Evolutionary conservation across 495 filamentous ascomycete species (phyloP).

Genomic region (Penicillium flavigenum): DNA sequence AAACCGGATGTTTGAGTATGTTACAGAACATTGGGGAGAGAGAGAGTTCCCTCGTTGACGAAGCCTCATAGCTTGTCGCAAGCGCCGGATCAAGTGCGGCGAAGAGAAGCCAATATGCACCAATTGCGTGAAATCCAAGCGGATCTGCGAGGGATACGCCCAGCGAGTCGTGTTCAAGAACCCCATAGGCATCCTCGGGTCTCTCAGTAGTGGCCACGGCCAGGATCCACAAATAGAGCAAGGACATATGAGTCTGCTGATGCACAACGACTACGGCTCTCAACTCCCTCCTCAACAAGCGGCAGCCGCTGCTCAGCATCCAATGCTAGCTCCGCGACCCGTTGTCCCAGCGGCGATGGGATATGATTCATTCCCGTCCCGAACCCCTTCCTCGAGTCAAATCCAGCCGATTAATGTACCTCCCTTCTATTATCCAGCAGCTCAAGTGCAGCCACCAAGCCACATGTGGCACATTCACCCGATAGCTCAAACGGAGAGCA

Average conservation of each 20-base stretch:
- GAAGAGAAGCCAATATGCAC: conserved; percentile 89
- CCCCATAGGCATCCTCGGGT: conserved; percentile 62
- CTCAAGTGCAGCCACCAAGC: conserved; percentile 9
- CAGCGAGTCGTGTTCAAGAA: conserved; percentile 92
- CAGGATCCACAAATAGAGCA: conserved; percentile 26
- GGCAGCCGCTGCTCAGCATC: conserved; percentile 35
- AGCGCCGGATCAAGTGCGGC: conserved; percentile 94
- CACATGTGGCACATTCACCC: conserved; percentile 14
- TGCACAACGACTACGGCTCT: conserved; percentile 24
- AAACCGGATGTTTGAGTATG: conserved; percentile 94
- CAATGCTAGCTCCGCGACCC: conserved; percentile 38
- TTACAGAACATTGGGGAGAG: conserved; percentile 17
- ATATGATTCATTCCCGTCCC: conserved; percentile 13
- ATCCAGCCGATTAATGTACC: conserved; percentile 5
- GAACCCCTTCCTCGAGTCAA: neutral
- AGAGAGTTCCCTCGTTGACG: conserved; percentile 13
- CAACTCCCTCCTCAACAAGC: conserved; percentile 28
- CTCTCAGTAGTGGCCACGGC: conserved; percentile 31
- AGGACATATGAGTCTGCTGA: conserved; percentile 17
- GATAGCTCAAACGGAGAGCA: neutral
- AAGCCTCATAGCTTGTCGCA: conserved; percentile 71
- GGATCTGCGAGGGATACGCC: conserved; percentile 92
- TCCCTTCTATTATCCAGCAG: conserved; percentile 26
- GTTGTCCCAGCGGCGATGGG: conserved; percentile 17
- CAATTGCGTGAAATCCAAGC: conserved; percentile 93